Evolutionary conservation across 441 rosid species (phyloP), one percentile per base, ranked within the genome.

Genomic region (Brassica balearica): DNA sequence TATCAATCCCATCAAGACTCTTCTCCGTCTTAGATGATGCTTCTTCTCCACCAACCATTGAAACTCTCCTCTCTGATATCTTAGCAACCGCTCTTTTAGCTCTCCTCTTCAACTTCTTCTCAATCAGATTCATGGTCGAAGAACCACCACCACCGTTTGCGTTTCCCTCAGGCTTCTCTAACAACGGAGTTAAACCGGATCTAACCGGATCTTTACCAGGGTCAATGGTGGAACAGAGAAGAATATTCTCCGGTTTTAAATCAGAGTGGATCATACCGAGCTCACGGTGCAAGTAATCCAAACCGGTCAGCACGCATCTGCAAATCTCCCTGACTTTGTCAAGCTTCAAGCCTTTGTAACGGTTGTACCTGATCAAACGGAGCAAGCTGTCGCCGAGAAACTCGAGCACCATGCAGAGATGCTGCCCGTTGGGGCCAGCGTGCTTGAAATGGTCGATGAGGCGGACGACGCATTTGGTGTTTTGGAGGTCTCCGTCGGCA

Each of bases 361-460:
- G 93, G 69, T 88, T 91, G 82, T 91, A 84, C 82, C 87, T 90
- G 84, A 91, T 95, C 66, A 95, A 79, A 77, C 91, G 88, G 51
- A 95, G 98, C 75, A 95, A 86, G 82, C 97, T 95, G 71, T 93
- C 95, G 2, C 99, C 98, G 2, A 93, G 94, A 86, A 92, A 91
- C 82, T 95, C 98, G 8, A 95, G 99, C 66, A 93, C 98, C 99
- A 95, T 92, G 76, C 99, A 93, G 32, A 85, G 81, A 81, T 93
- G 99, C 71, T 93, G 98, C 34, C 98, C 99, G 65, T 95, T 95
- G 14, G 99, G 99, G 46, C 99, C 98, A 5, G 77, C 8, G 72
- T 93, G 98, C 90, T 91, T 93, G 74, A 95, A 95, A 68, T 93
- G 94, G 69, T 95, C 99, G 20, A 95, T 78, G 74, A 95, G 83